phyloP scores from a whole-genome alignment of 768 basidiomycete species.

The Gymnopilus junonius region DNA sequence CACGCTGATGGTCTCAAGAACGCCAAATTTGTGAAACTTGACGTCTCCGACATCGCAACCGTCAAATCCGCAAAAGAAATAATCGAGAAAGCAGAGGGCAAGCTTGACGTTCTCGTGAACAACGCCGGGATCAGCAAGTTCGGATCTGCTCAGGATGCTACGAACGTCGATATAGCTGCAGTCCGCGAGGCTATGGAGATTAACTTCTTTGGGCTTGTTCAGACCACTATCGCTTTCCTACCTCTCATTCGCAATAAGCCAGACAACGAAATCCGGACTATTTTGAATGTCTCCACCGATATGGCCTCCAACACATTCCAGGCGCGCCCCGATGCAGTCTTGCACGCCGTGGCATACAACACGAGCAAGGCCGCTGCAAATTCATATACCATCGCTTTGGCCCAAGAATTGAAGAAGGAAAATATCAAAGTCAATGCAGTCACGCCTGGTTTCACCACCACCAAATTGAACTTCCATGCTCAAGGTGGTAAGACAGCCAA shows the following conservation, averaged over 20 bases:
- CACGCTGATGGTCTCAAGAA: conserved; percentile 33
- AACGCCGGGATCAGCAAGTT: conserved; percentile 42
- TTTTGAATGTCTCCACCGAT: conserved; percentile 46
- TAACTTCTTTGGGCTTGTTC: conserved; percentile 48
- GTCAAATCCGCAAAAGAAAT: conserved; percentile 37
- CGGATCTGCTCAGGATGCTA: conserved; percentile 34
- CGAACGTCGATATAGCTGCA: conserved; percentile 34
- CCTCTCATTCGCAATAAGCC: conserved; percentile 41
- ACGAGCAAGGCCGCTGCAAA: conserved; percentile 75
- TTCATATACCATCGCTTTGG: conserved; percentile 62
- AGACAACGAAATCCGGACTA: conserved; percentile 32
- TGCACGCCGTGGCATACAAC: conserved; percentile 57
- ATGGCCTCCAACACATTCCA: conserved; percentile 48
- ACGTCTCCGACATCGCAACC: conserved; percentile 39
- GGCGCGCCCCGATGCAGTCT: conserved; percentile 31
- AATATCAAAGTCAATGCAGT: conserved; percentile 64
- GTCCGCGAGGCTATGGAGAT: conserved; percentile 43
- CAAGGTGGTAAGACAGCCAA: conserved; percentile 40
- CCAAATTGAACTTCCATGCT: conserved; percentile 43
- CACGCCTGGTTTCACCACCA: conserved; percentile 61
- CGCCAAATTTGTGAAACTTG: conserved; percentile 42
- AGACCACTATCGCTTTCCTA: conserved; percentile 44
- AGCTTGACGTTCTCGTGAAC: conserved; percentile 50
- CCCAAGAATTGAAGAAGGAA: conserved; percentile 58
- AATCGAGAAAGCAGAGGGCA: conserved; percentile 43